Evolutionary conservation across 2,329 filamentous ascomycete species (phyloP), one percentile per base, ranked within the genome.

Genomic region (Fonsecaea pedrosoi): DNA sequence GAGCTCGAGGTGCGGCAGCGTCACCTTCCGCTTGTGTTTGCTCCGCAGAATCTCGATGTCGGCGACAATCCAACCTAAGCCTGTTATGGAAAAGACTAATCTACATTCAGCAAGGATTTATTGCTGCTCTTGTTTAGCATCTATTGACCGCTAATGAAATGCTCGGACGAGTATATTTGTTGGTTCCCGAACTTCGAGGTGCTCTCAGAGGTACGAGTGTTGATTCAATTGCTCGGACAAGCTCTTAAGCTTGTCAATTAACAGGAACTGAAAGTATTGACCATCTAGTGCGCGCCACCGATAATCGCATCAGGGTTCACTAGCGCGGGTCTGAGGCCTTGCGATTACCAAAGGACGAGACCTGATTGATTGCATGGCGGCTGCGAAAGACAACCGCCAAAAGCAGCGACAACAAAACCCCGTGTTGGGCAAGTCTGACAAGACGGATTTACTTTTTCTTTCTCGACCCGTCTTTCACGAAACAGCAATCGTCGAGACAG

Each of bases 1-100:
- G 13, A 67, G 62, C 62, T 68, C 57, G 13, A 53, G 66, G 45
- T 54, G 65, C 66, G 63, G 60, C 67, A 25, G 55, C 62, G 53
- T 55, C 53, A 55, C 53, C 53, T 37, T 35, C 34, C 30, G 30
- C 53, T 21, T 13, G 53, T 37, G 53, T 55, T 55, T 55, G 21
- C 53, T 55, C 53, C 53, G 50, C 32, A 30, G 32, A 25, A 34
- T 54, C 50, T 54, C 40, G n/a, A 40, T 40, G 37, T 40, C 37
- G 8, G 10, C 37, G 2, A 40, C 9, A 40, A 13, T 13, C 7
- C 1, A 1, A 13, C 13, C 37, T 40, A 40, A 40, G 37, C 37
- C 37, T 13, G 10, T 40, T 40, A 4, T 40, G 37, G 8, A 40
- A 4, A 40, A 13, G 10, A 13, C 37, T 40, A 40, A 13, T 40